phyloP scores from a whole-genome alignment of 2,329 filamentous ascomycete genomes.

The Aspergillus viridinutans region DNA sequence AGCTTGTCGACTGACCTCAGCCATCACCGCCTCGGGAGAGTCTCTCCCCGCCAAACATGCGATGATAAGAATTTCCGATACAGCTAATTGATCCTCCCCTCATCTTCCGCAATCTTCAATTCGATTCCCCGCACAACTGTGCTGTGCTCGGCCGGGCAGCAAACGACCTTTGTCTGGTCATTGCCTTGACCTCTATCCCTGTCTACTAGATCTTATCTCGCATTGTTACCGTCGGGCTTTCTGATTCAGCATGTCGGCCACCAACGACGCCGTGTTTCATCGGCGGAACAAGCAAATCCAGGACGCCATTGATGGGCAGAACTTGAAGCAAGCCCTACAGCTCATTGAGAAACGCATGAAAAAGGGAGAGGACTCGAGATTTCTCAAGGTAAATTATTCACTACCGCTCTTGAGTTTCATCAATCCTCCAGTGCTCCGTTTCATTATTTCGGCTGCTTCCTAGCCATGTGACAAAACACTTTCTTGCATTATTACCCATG shows the following conservation, averaged over 20 bases:
- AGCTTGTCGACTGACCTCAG: neutral
- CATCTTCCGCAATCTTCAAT: conserved; percentile 11
- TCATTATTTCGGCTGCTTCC: neutral
- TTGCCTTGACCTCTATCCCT: neutral
- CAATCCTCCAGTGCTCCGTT: neutral
- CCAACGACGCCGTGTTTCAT: conserved; percentile 38
- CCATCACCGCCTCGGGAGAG: neutral
- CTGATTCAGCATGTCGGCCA: conserved; percentile 17
- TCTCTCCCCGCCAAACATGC: neutral
- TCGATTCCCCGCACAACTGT: conserved; percentile 16
- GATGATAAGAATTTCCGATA: neutral
- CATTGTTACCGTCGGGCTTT: neutral
- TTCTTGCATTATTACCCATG: neutral
- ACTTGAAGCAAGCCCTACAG: conserved; percentile 48
- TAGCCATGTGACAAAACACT: neutral
- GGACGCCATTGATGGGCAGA: conserved; percentile 46
- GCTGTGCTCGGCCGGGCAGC: conserved; percentile 24
- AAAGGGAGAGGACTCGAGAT: conserved; percentile 48
- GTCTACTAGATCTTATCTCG: neutral
- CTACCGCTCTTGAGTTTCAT: neutral
- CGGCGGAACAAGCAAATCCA: conserved; percentile 48
- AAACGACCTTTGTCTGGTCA: conserved; percentile 7
- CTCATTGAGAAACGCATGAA: conserved; percentile 51
- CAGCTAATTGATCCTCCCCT: neutral
- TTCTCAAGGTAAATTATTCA: conserved; percentile 32